These are phyloP conservation scores for Punctularia strigosozonata DNA, from an alignment of 768 basidiomycete species.

Conservation along the genomic window DNA sequence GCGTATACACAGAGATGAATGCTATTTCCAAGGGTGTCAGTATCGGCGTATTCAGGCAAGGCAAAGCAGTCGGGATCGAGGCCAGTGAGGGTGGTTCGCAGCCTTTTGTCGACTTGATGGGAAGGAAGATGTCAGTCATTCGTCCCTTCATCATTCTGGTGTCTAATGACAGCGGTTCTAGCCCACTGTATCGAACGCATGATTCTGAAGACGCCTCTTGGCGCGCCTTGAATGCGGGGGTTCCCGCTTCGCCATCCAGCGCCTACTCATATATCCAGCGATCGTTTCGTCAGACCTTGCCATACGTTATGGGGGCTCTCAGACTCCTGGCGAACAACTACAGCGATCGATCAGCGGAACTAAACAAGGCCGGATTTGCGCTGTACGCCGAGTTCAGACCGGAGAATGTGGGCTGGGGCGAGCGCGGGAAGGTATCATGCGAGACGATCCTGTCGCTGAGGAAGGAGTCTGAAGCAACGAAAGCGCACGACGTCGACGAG, in stretches of 20 bases:
- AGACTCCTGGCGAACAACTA: constrained; percentile 56
- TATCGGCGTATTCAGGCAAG: constrained; percentile 61
- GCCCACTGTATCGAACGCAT: constrained; percentile 77
- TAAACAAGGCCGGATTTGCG: constrained; percentile 58
- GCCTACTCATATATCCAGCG: constrained; percentile 80
- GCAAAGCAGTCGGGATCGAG: constrained; percentile 42
- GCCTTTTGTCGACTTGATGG: constrained; percentile 82
- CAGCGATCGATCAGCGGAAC: constrained; percentile 36
- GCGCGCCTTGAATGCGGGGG: constrained; percentile 69
- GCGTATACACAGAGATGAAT: constrained; percentile 90
- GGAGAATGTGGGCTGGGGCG: constrained; percentile 72
- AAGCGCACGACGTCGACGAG: too few species aligned
- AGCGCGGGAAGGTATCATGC: constrained; percentile 63
- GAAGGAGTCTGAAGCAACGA: constrained; percentile 7
- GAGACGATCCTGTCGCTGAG: constrained; percentile 53
- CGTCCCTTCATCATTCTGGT: background rate
- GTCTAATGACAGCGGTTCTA: constrained; percentile 15
- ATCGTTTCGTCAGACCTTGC: constrained; percentile 68
- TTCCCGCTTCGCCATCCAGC: constrained; percentile 55
- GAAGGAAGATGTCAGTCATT: constrained; percentile 24
- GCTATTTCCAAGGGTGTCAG: constrained; percentile 77
- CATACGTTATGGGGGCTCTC: constrained; percentile 68
- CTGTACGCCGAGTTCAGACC: constrained; percentile 88
- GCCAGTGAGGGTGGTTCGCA: constrained; percentile 48
- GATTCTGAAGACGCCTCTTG: too few species aligned